Conservation (phyloP, 257 asterid species). For the Ilex aquifolium region DNA sequence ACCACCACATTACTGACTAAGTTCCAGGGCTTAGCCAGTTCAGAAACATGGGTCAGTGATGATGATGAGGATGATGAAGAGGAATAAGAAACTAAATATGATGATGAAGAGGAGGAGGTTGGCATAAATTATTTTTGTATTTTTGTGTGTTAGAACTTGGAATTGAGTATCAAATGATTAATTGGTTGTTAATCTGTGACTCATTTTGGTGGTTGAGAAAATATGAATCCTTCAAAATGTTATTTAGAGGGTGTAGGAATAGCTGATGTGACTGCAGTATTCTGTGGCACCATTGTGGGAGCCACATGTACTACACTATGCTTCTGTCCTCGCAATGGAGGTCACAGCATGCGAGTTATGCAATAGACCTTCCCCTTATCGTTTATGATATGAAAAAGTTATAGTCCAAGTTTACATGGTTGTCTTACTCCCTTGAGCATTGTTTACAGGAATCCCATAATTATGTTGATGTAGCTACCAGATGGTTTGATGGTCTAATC, state of each 20-base stretch:
- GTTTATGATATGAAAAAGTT: background rate
- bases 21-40: conserved; percentile 46
- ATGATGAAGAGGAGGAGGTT: conserved; percentile 48
- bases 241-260: background rate
- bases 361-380: background rate
- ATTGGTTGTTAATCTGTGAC: too few relatives aligned
- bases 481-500: conserved; percentile 83
- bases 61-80: conserved; percentile 30
- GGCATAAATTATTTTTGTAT: background rate
- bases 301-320: background rate
- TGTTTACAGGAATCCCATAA: conserved; percentile 39
- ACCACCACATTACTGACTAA: background rate
- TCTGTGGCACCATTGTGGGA: background rate
- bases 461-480: conserved; percentile 27
- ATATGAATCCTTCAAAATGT: background rate
- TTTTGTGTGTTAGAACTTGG: background rate
- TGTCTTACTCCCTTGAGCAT: background rate
- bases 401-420: background rate
- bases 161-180: too few relatives aligned
- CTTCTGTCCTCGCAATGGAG: background rate
- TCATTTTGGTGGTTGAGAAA: too few relatives aligned
- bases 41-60: conserved; percentile 24
- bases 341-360: background rate
- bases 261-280: background rate
- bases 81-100: conserved; percentile 29